Conservation (phyloP, 2,329 filamentous ascomycete genomes). For the Diaporthe humulicola region DNA sequence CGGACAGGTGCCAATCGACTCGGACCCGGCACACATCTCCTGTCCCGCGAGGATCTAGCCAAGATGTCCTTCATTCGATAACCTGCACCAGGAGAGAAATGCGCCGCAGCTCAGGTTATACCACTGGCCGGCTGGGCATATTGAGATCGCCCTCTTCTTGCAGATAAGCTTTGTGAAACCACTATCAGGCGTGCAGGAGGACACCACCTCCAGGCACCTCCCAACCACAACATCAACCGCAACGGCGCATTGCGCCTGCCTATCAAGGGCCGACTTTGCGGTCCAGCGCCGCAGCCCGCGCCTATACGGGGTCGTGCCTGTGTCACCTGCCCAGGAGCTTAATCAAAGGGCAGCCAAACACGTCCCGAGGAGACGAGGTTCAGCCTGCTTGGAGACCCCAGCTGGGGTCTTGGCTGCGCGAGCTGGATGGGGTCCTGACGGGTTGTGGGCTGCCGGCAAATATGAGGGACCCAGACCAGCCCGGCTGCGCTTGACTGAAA, state of each 20-base stretch:
- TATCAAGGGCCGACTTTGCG: neutral
- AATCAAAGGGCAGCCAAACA: slow-evolving; percentile 14
- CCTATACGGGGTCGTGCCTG: slow-evolving; percentile 19
- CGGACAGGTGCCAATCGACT: neutral
- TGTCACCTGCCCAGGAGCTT: slow-evolving; percentile 20
- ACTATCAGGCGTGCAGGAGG: neutral
- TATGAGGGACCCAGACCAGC: neutral
- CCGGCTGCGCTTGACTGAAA: neutral
- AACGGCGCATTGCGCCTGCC: neutral
- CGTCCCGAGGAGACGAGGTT: slow-evolving; percentile 2
- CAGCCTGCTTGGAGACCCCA: neutral
- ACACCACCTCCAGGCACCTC: neutral
- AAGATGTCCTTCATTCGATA: neutral
- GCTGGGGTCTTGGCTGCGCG: slow-evolving; percentile 2
- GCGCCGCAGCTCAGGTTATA: neutral
- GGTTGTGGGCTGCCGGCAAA: slow-evolving; percentile 9
- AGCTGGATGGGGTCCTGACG: neutral
- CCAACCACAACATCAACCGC: neutral
- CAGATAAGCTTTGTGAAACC: slow-evolving; percentile 22
- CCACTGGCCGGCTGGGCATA: neutral
- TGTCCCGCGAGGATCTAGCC: neutral
- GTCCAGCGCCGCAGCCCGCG: neutral
- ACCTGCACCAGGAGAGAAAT: neutral
- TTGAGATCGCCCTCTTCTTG: slow-evolving; percentile 8
- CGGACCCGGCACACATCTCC: neutral